These are phyloP conservation scores for Podospora conica DNA, from an alignment of 495 filamentous ascomycete genomes.

Conservation along the genomic window DNA sequence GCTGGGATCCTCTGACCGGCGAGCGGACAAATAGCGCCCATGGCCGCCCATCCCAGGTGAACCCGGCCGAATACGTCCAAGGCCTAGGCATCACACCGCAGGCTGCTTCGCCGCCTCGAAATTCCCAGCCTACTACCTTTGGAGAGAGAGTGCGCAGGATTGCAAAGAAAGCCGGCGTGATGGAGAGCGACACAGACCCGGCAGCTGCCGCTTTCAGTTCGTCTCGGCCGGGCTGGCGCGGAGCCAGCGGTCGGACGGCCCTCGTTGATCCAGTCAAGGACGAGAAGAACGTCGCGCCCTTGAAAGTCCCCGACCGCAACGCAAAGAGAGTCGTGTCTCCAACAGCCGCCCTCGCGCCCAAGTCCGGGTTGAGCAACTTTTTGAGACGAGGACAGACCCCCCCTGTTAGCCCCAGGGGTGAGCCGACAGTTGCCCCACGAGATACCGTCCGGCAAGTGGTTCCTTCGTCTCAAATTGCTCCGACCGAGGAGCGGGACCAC, in stretches of 20 bases:
- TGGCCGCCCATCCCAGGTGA: slow-evolving; percentile 42
- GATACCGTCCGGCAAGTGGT: slow-evolving; percentile 22
- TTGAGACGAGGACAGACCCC: slow-evolving; percentile 26
- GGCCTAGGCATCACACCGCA: slow-evolving; percentile 29
- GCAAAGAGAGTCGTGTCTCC: slow-evolving; percentile 29
- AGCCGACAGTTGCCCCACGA: slow-evolving; percentile 24
- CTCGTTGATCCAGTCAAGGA: slow-evolving; percentile 45
- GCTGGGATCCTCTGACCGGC: slow-evolving; percentile 47
- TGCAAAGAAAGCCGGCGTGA: slow-evolving; percentile 28
- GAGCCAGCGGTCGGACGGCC: slow-evolving; percentile 45
- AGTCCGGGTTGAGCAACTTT: slow-evolving; percentile 11
- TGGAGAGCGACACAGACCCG: slow-evolving; percentile 23
- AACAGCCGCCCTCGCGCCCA: slow-evolving; percentile 11
- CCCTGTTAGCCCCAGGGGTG: slow-evolving; percentile 31
- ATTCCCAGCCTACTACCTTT: slow-evolving; percentile 25
- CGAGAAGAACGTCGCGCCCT: slow-evolving; percentile 32
- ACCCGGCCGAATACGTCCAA: slow-evolving; percentile 39
- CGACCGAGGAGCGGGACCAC: slow-evolving; percentile 15
- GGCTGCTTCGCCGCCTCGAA: slow-evolving; percentile 21
- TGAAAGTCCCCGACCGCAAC: slow-evolving; percentile 43
- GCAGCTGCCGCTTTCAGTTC: slow-evolving; percentile 29
- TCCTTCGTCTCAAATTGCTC: slow-evolving; percentile 23
- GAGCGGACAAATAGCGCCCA: slow-evolving; percentile 40
- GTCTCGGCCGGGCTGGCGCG: slow-evolving; percentile 46
- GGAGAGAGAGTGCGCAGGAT: slow-evolving; percentile 44